Percentiles rank a stretch among this genome's conserved stretches.
phyloP scores from a whole-genome alignment of 495 filamentous ascomycete genomes.

The Penicillium flavigenum region DNA sequence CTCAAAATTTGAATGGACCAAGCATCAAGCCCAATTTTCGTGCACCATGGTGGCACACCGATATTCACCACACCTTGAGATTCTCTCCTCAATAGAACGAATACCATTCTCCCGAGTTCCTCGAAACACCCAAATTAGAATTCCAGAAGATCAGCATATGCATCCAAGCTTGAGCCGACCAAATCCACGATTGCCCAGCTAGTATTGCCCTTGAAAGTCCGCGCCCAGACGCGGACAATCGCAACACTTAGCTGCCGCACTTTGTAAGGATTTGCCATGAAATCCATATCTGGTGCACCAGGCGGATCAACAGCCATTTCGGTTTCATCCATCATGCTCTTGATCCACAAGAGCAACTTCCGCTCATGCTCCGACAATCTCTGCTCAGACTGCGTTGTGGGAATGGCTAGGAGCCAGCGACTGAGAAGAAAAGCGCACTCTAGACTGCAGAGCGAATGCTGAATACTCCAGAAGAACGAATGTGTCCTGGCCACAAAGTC shows the following conservation, averaged over 20 bases:
- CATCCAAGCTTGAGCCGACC: constrained; percentile 47
- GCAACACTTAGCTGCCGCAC: constrained; percentile 49
- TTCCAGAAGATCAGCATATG: constrained; percentile 45
- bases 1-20: background rate
- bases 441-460: constrained; percentile 55
- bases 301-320: constrained; percentile 61
- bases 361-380: constrained; percentile 57
- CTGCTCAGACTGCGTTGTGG: constrained; percentile 45
- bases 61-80: background rate
- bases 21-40: background rate
- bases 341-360: constrained; percentile 63
- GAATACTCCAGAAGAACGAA: constrained; percentile 56
- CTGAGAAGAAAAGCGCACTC: constrained; percentile 55
- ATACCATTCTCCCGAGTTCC: background rate
- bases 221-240: constrained; percentile 54
- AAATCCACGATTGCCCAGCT: constrained; percentile 55
- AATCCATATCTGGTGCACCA: constrained; percentile 44
- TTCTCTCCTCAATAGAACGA: background rate
- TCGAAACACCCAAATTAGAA: constrained; percentile 12
- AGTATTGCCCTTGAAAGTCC: constrained; percentile 55
- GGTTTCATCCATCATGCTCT: constrained; percentile 75
- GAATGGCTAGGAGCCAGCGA: constrained; percentile 53
- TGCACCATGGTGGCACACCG: no score
- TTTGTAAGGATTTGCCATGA: constrained; percentile 47
- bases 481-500: constrained; percentile 53